phyloP scores from a whole-genome alignment of 257 asterid genomes.

The Solanum etuberosum region DNA sequence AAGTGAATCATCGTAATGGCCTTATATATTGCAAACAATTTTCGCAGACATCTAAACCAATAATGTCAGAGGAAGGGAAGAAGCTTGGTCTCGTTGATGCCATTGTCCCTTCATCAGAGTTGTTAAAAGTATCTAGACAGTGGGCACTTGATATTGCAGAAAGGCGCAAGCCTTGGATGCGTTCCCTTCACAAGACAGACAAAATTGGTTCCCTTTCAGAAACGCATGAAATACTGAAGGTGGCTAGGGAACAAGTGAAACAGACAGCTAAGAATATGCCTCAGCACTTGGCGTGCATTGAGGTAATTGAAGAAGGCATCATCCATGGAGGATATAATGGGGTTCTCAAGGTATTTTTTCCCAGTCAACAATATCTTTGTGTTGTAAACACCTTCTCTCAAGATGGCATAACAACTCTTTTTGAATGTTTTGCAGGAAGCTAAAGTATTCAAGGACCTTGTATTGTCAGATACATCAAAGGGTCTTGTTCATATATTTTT shows the following conservation, averaged over 20 bases:
- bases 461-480: conserved; percentile 59
- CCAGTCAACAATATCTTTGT: neutral
- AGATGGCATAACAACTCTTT: neutral
- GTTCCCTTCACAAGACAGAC: conserved; percentile 75
- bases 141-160: conserved; percentile 85
- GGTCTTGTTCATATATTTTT: conserved; percentile 94
- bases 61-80: conserved; percentile 82
- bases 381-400: neutral
- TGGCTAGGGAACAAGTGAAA: conserved; percentile 65
- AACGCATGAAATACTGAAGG: conserved; percentile 38
- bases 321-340: conserved; percentile 91
- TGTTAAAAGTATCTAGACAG: conserved; percentile 57
- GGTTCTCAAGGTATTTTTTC: conserved; percentile 50
- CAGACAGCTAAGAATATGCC: conserved; percentile 63
- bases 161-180: conserved; percentile 72
- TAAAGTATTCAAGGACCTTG: conserved; percentile 48
- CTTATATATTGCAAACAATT: neutral
- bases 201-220: conserved; percentile 75
- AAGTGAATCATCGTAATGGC: neutral
- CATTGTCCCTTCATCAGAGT: conserved; percentile 54
- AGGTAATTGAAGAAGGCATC: conserved; percentile 78
- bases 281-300: conserved; percentile 90
- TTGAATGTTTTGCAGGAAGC: conserved; percentile 49
- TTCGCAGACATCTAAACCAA: conserved; percentile 57
- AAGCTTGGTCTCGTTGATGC: conserved; percentile 85